Percentiles rank a stretch among this genome's conserved stretches.
Evolutionary conservation across 148 eudicot genomes (phyloP).

Genomic region (Polygonum maritimum): DNA sequence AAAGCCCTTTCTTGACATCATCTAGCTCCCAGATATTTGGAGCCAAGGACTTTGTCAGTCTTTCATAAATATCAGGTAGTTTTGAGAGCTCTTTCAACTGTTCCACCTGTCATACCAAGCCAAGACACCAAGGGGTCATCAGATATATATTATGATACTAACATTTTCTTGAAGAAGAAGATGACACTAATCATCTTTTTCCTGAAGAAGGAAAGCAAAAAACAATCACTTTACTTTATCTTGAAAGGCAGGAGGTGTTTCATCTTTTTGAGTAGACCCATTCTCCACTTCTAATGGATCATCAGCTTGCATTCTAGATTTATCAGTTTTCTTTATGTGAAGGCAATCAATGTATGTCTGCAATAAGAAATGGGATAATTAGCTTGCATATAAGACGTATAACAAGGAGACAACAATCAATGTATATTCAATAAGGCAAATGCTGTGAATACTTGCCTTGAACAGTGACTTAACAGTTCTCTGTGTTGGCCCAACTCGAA

Average conservation of each 20-base stretch:
- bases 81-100: conserved; percentile 65
- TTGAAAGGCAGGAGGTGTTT: conserved; percentile 34
- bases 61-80: conserved; percentile 70
- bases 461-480: conserved; percentile 93
- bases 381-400: neutral
- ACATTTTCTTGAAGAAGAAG: neutral
- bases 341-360: conserved; percentile 98
- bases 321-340: conserved; percentile 79
- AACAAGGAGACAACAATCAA: neutral
- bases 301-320: conserved; percentile 68
- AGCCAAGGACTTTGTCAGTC: conserved; percentile 76
- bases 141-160: neutral
- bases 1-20: conserved; percentile 95
- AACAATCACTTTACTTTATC: conserved; percentile 32
- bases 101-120: conserved; percentile 47
- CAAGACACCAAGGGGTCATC: neutral
- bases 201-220: neutral
- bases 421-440: neutral
- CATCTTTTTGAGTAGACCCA: conserved; percentile 39
- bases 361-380: conserved; percentile 10
- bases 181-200: neutral
- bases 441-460: conserved; percentile 40
- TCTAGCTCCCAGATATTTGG: conserved; percentile 99
- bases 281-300: conserved; percentile 72
- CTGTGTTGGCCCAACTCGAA: conserved; percentile 86